Conservation (phyloP, 805 yeast genomes). For the Spathaspora girioi region DNA sequence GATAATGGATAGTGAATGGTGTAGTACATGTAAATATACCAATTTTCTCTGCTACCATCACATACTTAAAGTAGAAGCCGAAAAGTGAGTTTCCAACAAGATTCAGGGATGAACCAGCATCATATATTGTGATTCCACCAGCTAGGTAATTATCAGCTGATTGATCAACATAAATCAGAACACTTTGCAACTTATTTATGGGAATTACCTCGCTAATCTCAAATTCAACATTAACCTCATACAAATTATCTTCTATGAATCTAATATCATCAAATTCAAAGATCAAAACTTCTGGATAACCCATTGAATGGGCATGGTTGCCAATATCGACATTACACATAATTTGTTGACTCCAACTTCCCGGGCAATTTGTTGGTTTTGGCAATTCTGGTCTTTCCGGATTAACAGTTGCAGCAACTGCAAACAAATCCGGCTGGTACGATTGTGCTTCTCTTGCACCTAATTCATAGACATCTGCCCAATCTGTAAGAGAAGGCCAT, state of each 20-base stretch:
- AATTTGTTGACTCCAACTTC: no score
- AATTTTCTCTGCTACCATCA: background rate
- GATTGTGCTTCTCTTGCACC: background rate
- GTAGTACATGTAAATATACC: background rate
- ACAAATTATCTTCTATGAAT: background rate
- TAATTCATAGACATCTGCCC: background rate
- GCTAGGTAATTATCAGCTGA: background rate
- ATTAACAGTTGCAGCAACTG: no score
- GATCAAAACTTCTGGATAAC: background rate
- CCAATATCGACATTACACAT: no score
- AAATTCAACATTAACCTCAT: background rate
- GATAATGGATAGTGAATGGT: background rate
- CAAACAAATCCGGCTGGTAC: no score
- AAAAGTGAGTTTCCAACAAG: background rate
- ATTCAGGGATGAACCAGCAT: no score
- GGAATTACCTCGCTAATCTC: background rate
- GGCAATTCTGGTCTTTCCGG: no score
- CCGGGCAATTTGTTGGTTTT: no score
- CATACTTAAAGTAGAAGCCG: background rate
- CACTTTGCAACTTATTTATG: background rate
- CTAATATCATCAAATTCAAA: background rate
- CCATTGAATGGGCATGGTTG: background rate
- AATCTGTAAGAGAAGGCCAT: background rate
- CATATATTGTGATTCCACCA: no score
- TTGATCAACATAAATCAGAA: background rate